Evolutionary conservation across 1,284 basidiomycete genomes (phyloP), one percentile per base, ranked within the genome.

Genomic region (Melampsora allii-populina): DNA sequence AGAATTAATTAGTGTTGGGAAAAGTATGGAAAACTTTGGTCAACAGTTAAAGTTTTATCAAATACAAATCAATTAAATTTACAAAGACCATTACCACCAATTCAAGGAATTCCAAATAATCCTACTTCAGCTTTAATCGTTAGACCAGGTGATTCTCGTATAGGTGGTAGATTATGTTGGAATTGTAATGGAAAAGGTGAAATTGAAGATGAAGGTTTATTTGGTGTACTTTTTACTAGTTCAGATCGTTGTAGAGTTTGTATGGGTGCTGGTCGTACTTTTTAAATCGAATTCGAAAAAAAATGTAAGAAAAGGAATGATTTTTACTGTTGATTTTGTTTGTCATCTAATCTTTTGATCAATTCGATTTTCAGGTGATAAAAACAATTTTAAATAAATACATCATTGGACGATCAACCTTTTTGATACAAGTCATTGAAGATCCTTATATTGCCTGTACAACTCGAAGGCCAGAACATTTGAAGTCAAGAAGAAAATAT

Each of bases 11-110:
- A 63, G 45, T 77, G 77, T 63, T 77, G 76, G 76, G 64, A 76
- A 31, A 75, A 72, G 66, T 77, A 75, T 63, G 76, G 77, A 6
- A 46, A 72, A 50, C 71, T 71, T 21, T 77, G 65, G 60, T 39
- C 29, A 59, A 45, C 36, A 19, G 64, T 75, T n/a, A n/a, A 46
- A 29, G 7, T 39, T 1, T 53, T 64, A 21, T 39, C 59, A 0
- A 58, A 33, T 14, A 27, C 61, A 19, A 42, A 56, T 48, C 24
- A 27, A n/a, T 10, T 39, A 24, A 73, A 53, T 29, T 39, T 59
- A n/a, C 69, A 73, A 56, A 31, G 63, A 6, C 69, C 69, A 33
- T 42, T 73, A 36, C 69, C 69, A 33, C 69, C 69, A 3, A 50
- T 60, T 24, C 33, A 53, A 21, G 59, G 39, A 17, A 31, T 31